Evolutionary conservation across 768 basidiomycete genomes (phyloP).

Genomic region (Podaxis sp.): DNA sequence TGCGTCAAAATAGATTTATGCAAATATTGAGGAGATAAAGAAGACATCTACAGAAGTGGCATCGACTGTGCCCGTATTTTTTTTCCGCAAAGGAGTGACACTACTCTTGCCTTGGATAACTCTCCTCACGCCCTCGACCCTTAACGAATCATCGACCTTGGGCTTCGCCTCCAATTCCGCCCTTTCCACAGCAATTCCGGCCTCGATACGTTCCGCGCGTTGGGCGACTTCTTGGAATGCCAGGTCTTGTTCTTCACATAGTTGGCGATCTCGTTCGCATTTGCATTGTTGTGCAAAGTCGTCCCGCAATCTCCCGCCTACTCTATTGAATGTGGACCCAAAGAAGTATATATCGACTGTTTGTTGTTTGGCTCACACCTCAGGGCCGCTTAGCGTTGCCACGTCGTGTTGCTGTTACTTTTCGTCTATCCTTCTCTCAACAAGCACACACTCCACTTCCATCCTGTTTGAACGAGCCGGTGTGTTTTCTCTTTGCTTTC

Average conservation of each 20-base stretch:
- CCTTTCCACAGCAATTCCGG: slow-evolving; percentile 43
- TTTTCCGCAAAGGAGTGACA: too few species aligned
- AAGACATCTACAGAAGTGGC: too few species aligned
- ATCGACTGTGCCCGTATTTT: too few species aligned
- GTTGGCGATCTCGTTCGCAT: slow-evolving; percentile 51
- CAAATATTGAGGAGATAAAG: too few species aligned
- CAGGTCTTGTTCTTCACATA: slow-evolving; percentile 80
- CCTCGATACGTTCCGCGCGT: slow-evolving; percentile 64
- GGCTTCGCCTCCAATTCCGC: slow-evolving; percentile 33
- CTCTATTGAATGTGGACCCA: not conserved
- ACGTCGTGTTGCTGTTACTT: not conserved
- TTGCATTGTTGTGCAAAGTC: slow-evolving; percentile 27
- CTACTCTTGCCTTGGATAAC: too few species aligned
- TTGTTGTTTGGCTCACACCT: not conserved
- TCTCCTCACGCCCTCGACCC: not conserved
- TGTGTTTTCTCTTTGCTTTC: not conserved
- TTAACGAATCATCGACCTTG: slow-evolving; percentile 33
- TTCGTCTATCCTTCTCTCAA: not conserved
- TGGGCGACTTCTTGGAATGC: slow-evolving; percentile 67
- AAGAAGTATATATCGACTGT: not conserved
- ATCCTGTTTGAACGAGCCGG: too few species aligned
- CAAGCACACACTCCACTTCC: not conserved
- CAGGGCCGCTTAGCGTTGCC: not conserved
- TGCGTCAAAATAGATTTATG: too few species aligned
- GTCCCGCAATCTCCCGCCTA: too few species aligned